phyloP scores from a whole-genome alignment of 345 rosid species.

The Trapa bicornis region DNA sequence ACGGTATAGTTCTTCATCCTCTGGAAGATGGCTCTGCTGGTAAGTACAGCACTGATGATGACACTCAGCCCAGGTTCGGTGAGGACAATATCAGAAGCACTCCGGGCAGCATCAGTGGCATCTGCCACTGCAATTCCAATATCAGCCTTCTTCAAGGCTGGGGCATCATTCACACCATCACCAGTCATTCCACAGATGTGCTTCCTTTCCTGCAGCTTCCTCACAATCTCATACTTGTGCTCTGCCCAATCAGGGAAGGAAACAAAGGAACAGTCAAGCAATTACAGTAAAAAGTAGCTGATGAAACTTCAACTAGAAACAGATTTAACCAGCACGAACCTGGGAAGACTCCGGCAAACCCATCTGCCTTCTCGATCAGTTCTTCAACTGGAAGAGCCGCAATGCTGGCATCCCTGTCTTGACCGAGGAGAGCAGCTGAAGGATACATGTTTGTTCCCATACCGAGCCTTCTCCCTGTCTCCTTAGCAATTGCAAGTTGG shows the following conservation, averaged over 20 bases:
- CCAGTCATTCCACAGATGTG: constrained; percentile 46
- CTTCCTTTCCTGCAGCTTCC: constrained; percentile 29
- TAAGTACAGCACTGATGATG: constrained; percentile 34
- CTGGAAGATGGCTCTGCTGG: constrained; percentile 44
- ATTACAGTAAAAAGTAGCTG: not conserved
- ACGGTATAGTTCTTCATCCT: constrained; percentile 46
- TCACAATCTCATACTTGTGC: constrained; percentile 43
- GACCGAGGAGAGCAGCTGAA: constrained; percentile 31
- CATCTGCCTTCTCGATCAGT: constrained; percentile 39
- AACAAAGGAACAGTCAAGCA: not conserved
- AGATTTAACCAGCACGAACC: constrained; percentile 10
- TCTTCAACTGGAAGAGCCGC: constrained; percentile 31
- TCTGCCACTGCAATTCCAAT: constrained; percentile 42
- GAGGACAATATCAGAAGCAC: constrained; percentile 39
- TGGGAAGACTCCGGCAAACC: constrained; percentile 43
- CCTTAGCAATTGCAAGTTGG: constrained; percentile 43
- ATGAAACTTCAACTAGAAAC: not conserved
- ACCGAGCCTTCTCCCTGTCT: constrained; percentile 40
- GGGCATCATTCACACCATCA: constrained; percentile 44
- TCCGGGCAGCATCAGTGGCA: constrained; percentile 38
- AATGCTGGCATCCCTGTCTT: constrained; percentile 20
- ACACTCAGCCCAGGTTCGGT: constrained; percentile 42
- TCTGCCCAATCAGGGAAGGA: constrained; percentile 10
- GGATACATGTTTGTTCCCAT: constrained; percentile 49
- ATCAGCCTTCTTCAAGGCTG: constrained; percentile 42